Percentiles rank a stretch among this genome's conserved stretches.
phyloP scores from a whole-genome alignment of 2,329 filamentous ascomycete genomes.

The Mycogone perniciosa region DNA sequence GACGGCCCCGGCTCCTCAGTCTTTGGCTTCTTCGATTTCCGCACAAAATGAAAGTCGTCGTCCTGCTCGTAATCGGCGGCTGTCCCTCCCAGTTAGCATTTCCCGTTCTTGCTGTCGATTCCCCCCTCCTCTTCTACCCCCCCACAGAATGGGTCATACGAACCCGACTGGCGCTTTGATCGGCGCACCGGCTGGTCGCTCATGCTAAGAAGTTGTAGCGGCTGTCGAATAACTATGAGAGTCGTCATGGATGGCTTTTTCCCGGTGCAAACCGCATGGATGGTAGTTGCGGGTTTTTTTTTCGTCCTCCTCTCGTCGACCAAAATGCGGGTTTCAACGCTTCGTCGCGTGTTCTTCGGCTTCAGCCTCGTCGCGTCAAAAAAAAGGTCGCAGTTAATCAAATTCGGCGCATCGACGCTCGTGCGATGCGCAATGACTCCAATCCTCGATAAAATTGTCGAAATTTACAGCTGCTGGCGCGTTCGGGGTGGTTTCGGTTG shows the following conservation, averaged over 20 bases:
- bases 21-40: conserved; percentile 60
- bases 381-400: conserved; percentile 6
- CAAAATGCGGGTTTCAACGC: background rate
- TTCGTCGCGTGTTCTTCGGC: conserved; percentile 12
- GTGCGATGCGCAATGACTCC: conserved; percentile 3
- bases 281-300: conserved; percentile 7
- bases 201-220: conserved; percentile 64
- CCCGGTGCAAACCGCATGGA: conserved; percentile 20
- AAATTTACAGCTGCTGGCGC: background rate
- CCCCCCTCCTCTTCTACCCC: background rate
- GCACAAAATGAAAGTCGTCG: conserved; percentile 70
- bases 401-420: background rate
- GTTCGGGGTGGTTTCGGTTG: conserved; percentile 1
- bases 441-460: too few relatives aligned
- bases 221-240: conserved; percentile 56
- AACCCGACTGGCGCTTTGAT: conserved; percentile 58
- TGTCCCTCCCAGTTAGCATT: conserved; percentile 19
- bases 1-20: conserved; percentile 41
- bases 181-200: conserved; percentile 56
- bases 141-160: conserved; percentile 24
- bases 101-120: background rate
- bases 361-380: conserved; percentile 11
- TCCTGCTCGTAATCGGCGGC: conserved; percentile 59
- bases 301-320: conserved; percentile 1
- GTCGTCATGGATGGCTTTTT: conserved; percentile 61